Evolutionary conservation across 2,329 filamentous ascomycete species (phyloP), one percentile per base, ranked within the genome.

Genomic region (Harringtonia aguacate): DNA sequence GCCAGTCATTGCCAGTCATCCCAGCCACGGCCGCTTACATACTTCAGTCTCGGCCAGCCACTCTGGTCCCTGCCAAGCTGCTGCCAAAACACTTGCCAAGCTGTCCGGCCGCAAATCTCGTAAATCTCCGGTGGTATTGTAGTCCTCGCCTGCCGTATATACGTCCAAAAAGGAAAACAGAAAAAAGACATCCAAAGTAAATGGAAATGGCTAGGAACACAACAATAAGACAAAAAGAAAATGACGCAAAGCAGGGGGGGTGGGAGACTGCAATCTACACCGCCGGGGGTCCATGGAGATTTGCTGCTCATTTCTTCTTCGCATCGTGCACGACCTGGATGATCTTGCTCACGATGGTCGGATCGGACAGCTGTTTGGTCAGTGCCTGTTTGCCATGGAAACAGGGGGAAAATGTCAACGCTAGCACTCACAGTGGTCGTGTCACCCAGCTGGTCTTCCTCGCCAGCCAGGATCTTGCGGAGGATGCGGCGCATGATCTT

Each of bases 401-500:
- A 27, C 12, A 39, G 29, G 48, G 27, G 15, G 29, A 29, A 36
- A 36, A 38, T 20, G 39, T 37, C 48, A 49, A 48, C 13, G 12
- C 37, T 9, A 31, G 36, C 47, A 70, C 84, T 70, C 73, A 94
- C 86, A 53, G 92, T 97, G 18, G 85, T 86, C 30, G 75, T 94
- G 59, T 98, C 92, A 55, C 92, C 92, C 43, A 98, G 73, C 66
- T 94, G 89, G 63, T 98, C 92, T 67, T 95, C 90, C 71, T 98
- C 92, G 30, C 90, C 90, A 15, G 89, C 89, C 54, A 98, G 67
- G 58, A 98, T 94, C 86, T 98, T 98, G 57, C 92, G 78, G 70
- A 98, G 67, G 59, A 98, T 94, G 52, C 92, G 81, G 51, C 92
- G 79, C 92, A 98, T 98, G 59, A 98, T 98, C 83, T 98, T 98